Base-by-base conservation (phyloP, 2,329 filamentous ascomycete species). In the Escovopsis sp. region DNA sequence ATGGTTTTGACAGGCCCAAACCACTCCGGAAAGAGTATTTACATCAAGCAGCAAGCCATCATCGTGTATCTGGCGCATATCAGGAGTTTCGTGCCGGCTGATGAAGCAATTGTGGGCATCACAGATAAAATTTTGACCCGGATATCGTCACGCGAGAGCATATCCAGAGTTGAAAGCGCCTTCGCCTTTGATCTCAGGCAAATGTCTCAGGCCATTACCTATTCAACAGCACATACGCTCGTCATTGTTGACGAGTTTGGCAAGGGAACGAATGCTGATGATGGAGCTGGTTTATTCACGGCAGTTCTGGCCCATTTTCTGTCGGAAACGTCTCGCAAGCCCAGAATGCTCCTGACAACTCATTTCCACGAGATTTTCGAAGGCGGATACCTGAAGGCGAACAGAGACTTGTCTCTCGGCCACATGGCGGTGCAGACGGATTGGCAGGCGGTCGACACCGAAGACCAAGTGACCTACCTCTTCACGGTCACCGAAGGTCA, bases 21-120 rank as follows among this genome's bases (percentile, higher is more conserved):
- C 52, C 93, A 91, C 58, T 96, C 91, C 0, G 91, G 91, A 0
- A 98, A 98, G 60, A 96, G 87, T 51, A 77, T 96, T 0, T 96
- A 94, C 59, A 71, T 96, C 56, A 98, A 94, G 59, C 89, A 98
- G 58, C 76, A 85, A 30, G 91, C 88, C 4, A 66, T 95, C 40
- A 91, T 94, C 45, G 80, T 94, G 12, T 95, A 91, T 56, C 73
- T 98, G 60, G 85, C 91, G 1, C 91, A 98, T 55, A 75, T 94
- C 42, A 91, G 91, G 41, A 89, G 86, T 57, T 96, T 85, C 56
- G 85, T 98, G 1, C 89, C 91, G 1, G 89, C 88, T 1, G 70
- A 79, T 12, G 66, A 62, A 26, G 89, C 88, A 8, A 73, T 63
- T 1, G 80, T 98, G 47, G 89, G 91, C 1, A 62, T 96, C 33